phyloP scores from a whole-genome alignment of 2,329 filamentous ascomycete genomes.

The Ophiobolus disseminans region DNA sequence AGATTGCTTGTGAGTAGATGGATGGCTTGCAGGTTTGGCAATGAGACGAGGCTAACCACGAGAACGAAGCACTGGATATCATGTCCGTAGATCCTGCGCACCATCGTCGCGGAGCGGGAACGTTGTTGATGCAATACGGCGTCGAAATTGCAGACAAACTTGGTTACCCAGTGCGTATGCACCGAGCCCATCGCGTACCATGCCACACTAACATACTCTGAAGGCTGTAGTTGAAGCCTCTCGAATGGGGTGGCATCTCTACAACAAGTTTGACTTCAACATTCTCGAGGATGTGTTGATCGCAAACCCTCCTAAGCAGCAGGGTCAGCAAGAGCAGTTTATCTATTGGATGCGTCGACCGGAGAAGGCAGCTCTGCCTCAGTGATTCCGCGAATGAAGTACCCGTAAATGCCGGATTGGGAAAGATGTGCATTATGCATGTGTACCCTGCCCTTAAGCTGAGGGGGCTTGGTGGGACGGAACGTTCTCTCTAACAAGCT shows the following conservation, averaged over 20 bases:
- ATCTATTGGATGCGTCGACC: not conserved
- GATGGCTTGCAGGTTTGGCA: not conserved
- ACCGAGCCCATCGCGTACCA: not conserved
- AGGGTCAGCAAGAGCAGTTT: not conserved
- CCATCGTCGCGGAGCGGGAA: slow-evolving; percentile 45
- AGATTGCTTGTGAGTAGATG: slow-evolving; percentile 12
- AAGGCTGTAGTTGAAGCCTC: slow-evolving; percentile 11
- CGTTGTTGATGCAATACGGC: slow-evolving; percentile 41
- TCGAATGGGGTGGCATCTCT: not conserved
- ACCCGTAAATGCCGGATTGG: no score
- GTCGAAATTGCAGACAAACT: slow-evolving; percentile 40
- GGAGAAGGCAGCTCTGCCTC: no score
- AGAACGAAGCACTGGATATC: slow-evolving; percentile 19
- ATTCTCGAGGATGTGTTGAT: not conserved
- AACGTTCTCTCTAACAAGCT: no score
- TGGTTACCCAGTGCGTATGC: not conserved
- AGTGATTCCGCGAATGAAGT: no score
- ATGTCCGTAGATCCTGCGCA: slow-evolving; percentile 43
- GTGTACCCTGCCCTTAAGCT: no score
- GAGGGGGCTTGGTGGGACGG: no score
- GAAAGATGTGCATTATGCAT: no score
- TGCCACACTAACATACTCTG: not conserved
- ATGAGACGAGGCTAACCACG: not conserved
- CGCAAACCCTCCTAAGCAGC: not conserved
- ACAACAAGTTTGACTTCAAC: not conserved